phyloP scores from a whole-genome alignment of 495 filamentous ascomycete species.

The Glonium stellatum region DNA sequence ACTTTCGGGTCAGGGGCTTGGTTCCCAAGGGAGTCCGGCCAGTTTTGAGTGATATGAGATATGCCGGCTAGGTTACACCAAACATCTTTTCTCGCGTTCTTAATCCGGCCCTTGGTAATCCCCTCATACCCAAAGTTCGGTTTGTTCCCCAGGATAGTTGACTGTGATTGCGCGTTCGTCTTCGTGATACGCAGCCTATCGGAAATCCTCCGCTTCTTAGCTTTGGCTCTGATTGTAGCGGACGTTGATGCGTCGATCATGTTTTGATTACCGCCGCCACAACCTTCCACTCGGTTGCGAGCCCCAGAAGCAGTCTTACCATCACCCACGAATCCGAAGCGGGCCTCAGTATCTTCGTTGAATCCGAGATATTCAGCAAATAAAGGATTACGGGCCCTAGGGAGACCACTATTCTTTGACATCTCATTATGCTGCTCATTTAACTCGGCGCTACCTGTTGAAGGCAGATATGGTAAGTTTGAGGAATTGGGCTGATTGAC shows the following conservation, averaged over 20 bases:
- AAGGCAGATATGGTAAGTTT: not conserved
- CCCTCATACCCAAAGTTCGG: too few species aligned
- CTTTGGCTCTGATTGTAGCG: not conserved
- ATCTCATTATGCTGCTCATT: too few species aligned
- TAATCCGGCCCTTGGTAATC: not conserved
- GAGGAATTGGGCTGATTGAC: constrained; percentile 7
- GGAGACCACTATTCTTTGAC: not conserved
- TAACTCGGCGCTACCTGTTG: too few species aligned
- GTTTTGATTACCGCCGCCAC: not conserved
- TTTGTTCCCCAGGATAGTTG: too few species aligned
- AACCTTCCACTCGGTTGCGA: not conserved
- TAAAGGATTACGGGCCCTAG: constrained; percentile 2
- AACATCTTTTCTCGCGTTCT: too few species aligned
- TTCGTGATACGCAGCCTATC: constrained; percentile 13
- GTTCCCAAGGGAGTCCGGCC: not conserved
- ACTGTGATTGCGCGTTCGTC: not conserved
- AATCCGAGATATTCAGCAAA: constrained; percentile 14
- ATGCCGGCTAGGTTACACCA: not conserved
- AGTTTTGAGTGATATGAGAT: not conserved
- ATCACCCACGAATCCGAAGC: not conserved
- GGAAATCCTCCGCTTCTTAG: constrained; percentile 7
- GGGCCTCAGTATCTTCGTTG: not conserved
- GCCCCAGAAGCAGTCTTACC: not conserved
- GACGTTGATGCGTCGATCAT: not conserved
- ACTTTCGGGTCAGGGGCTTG: not conserved